phyloP scores from a whole-genome alignment of 805 yeast genomes.

The Nakazawaea ernobii region DNA sequence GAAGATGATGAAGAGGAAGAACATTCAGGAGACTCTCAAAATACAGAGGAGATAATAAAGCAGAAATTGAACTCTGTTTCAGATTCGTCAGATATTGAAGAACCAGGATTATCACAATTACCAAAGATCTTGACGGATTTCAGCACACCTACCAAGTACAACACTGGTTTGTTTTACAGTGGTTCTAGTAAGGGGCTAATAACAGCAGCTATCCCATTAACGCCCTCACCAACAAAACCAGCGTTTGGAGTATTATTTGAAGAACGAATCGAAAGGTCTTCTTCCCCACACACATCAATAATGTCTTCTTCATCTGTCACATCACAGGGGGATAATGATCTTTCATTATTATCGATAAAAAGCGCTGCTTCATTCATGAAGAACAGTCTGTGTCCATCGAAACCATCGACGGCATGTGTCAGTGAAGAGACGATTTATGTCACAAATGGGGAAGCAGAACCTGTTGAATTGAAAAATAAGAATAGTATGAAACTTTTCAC shows the following conservation, averaged over 20 bases:
- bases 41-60: conserved; percentile 2
- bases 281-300: not conserved
- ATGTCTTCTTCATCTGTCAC: not conserved
- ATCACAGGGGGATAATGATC: not conserved
- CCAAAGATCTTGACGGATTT: conserved; percentile 1
- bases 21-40: not conserved
- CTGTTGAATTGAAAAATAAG: not conserved
- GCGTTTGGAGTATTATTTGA: conserved; percentile 2
- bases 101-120: not conserved
- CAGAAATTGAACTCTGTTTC: conserved; percentile 1
- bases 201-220: conserved; percentile 6
- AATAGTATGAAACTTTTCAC: not conserved
- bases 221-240: conserved; percentile 11
- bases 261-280: not conserved
- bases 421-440: conserved; percentile 6
- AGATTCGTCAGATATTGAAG: conserved; percentile 3
- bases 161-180: conserved; percentile 10
- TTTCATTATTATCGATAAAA: not conserved
- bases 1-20: conserved; percentile 1
- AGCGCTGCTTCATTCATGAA: not conserved
- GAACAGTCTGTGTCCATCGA: not conserved
- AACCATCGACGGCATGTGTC: conserved; percentile 1
- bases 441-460: not conserved
- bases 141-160: conserved; percentile 5
- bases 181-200: conserved; percentile 1